Evolutionary conservation across 345 rosid genomes (phyloP).

Genomic region (Acer negundo): DNA sequence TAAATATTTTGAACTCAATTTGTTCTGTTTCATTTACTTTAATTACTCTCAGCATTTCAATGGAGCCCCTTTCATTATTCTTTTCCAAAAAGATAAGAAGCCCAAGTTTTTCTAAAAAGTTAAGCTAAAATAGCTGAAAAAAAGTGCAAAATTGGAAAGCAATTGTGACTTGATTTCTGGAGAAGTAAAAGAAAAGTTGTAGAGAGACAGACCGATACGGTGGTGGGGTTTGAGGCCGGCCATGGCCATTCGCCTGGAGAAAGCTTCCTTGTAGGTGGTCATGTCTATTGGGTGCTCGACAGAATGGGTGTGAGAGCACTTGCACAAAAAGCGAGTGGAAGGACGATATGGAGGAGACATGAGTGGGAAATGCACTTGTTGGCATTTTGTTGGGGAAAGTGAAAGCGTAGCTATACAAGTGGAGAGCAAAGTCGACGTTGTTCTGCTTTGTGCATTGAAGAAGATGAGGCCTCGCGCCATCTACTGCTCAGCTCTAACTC

Average conservation of each 20-base stretch:
- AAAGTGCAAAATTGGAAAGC: too few relatives aligned
- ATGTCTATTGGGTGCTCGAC: conserved; percentile 25
- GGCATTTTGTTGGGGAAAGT: conserved; percentile 27
- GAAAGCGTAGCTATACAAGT: conserved; percentile 32
- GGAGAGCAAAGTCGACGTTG: conserved; percentile 28
- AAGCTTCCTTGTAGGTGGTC: conserved; percentile 48
- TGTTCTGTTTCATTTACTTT: background rate
- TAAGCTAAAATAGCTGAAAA: too few relatives aligned
- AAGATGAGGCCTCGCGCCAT: conserved; percentile 55
- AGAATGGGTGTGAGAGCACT: conserved; percentile 32
- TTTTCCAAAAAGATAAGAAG: too few relatives aligned
- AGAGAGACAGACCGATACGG: conserved; percentile 61
- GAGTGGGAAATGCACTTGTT: conserved; percentile 24
- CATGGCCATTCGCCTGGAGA: conserved; percentile 72
- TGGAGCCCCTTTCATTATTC: too few relatives aligned
- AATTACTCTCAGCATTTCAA: background rate
- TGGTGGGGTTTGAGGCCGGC: conserved; percentile 88
- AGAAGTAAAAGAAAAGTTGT: background rate
- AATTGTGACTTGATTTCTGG: too few relatives aligned
- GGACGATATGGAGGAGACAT: conserved; percentile 26
- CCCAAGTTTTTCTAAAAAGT: too few relatives aligned
- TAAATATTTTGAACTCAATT: background rate
- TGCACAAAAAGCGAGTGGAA: conserved; percentile 47
- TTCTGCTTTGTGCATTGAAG: conserved; percentile 39
- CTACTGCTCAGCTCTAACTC: background rate